Base-by-base conservation (phyloP, 179 eudicot genomes). In the Spinacia oleracea region DNA sequence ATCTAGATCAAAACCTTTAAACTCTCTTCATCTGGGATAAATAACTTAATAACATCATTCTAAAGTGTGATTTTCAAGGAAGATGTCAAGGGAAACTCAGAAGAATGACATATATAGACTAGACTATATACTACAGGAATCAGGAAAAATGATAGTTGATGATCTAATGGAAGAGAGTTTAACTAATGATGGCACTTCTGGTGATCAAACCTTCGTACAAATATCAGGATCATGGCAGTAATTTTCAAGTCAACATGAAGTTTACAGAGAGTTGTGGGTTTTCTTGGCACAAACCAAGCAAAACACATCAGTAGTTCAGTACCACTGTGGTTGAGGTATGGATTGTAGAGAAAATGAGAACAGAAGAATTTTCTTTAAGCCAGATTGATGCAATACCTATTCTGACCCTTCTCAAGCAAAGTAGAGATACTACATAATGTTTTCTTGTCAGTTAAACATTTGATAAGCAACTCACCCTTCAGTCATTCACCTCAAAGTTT, bases 401-500 rank as follows among this genome's bases (percentile, higher is more conserved):
- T 38, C 11, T 70, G 29, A 40, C 29, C 71, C 48, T 21, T 67
- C 31, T 3, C 48, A 38, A 67, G 71, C 71, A 66, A 35, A 2
- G 8, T 16, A 20, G 46, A 66, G 9, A 66, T 9, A 18, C 1
- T 1, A 18, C 27, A 32, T 14, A 15, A 32, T 45, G 18, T 46
- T 51, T 43, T 62, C 40, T 50, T 25, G 51, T 18, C 75, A 31
- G 45, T 4, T 70, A 20, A 18, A 72, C 6, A 8, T 3, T 29
- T 18, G 23, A 71, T 5, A 23, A 6, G 40, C 59, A 50, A 27
- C 40, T 71, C 59, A 43, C 32, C 34, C 34, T 42, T 10, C 9
- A 53, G 74, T 67, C 5, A 38, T 35, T 29, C 42, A 63, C 32
- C 73, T 71, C 53, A n/a, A 80, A 68, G 23, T 80, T 43, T 38